These are phyloP conservation scores for Penicillium steckii DNA, from an alignment of 495 filamentous ascomycete genomes.

Conservation along the genomic window DNA sequence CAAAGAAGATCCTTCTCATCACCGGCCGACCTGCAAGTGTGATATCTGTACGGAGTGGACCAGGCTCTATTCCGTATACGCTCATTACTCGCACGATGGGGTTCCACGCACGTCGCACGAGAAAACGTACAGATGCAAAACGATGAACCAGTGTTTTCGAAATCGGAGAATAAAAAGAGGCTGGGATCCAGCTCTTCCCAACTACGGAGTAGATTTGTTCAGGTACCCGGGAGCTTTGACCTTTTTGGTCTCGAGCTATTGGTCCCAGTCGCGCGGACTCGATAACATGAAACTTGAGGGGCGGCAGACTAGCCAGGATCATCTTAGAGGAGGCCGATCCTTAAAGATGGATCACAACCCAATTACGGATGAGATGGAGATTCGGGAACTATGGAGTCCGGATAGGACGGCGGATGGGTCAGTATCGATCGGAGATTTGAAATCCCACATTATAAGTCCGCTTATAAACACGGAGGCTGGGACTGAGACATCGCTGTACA, in stretches of 20 bases:
- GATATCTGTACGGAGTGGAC: neutral
- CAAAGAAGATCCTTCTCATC: neutral
- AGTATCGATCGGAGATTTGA: neutral
- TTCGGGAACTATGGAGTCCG: neutral
- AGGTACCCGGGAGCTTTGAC: slow-evolving; percentile 11
- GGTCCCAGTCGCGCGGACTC: slow-evolving; percentile 7
- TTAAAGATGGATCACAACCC: neutral
- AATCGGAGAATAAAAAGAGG: neutral
- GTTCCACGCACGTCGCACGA: neutral
- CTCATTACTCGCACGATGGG: neutral
- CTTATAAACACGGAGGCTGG: slow-evolving; percentile 17
- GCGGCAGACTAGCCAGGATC: neutral
- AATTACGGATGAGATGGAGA: neutral
- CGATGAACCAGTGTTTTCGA: neutral
- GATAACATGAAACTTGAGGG: slow-evolving; percentile 6
- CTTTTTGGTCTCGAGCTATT: slow-evolving; percentile 11
- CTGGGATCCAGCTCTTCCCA: neutral
- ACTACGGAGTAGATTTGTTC: neutral
- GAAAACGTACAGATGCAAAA: neutral
- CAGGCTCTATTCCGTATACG: neutral
- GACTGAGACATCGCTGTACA: slow-evolving; percentile 13
- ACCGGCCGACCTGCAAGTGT: neutral
- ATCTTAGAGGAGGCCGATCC: neutral
- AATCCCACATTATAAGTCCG: too few relatives aligned
- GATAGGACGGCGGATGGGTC: neutral